Evolutionary conservation across 106 monocot genomes (phyloP), one percentile per base, ranked within the genome.

Genomic region (Acorus gramineus): DNA sequence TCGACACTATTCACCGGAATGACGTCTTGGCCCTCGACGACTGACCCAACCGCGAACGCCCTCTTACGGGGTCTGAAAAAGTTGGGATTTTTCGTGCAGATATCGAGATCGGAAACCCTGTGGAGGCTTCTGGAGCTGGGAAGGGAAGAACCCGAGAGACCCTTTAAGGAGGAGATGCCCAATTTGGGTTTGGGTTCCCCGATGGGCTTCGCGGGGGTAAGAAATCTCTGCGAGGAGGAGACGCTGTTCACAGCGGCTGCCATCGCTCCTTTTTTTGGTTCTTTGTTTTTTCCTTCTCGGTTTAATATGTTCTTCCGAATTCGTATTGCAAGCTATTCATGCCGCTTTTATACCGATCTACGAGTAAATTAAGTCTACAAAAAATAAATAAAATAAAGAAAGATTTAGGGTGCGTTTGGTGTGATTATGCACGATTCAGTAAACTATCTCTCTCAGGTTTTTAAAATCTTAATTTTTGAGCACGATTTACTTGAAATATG

Each of bases 1-100:
- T 76, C 75, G 11, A n/a, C n/a, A 49, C 67, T 71, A 42, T 63
- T 62, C 51, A 71, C 67, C 44, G 80, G 71, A 52, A 76, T 66
- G 44, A 76, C 80, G 53, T 76, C 71, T 7, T 51, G 50, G 3
- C 73, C 78, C 8, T 72, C 72, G 7, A 71, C 12, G 51, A 51
- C 56, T 43, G 42, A 11, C 53, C 46, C 47, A 2, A 9, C 44
- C 47, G 14, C 28, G 6, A 53, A 7, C 4, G 14, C 8, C 28
- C 28, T 28, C 28, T 28, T 28, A 28, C 1, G 28, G 28, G 28
- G 0, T 28, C 28, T 28, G 28, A 28, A 28, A 28, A 28, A 4
- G 58, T 8, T 4, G 14, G 5, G 28, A 42, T 1, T 11, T 42
- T 14, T 60, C 8, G n/a, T 13, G 55, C 52, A 28, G 1, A 4